phyloP scores from a whole-genome alignment of 2,329 filamentous ascomycete species.

The Chaetomium globosum region DNA sequence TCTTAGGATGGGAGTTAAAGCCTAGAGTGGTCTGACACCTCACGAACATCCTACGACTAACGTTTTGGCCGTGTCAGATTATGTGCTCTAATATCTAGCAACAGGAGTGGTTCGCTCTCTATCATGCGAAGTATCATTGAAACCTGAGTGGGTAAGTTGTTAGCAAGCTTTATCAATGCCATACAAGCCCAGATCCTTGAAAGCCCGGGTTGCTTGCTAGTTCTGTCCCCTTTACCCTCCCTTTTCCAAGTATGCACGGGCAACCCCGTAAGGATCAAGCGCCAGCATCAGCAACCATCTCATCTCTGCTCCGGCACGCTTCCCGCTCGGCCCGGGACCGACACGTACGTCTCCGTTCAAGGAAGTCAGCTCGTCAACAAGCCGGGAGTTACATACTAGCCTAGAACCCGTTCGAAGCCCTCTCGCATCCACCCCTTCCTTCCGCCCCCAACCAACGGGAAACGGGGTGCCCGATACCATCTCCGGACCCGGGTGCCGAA shows the following conservation, averaged over 20 bases:
- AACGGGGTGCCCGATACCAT: not conserved
- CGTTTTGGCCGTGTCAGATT: not conserved
- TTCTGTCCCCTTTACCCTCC: not conserved
- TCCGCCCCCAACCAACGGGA: too few species aligned
- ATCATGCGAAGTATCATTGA: not conserved
- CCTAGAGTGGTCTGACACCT: not conserved
- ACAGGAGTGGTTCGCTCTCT: not conserved
- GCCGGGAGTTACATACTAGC: too few species aligned
- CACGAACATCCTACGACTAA: not conserved
- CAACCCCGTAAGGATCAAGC: not conserved
- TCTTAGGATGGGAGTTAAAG: not conserved
- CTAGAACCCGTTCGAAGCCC: too few species aligned
- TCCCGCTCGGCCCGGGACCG: too few species aligned
- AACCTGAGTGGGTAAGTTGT: too few species aligned
- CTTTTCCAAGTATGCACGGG: not conserved
- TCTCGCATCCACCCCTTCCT: too few species aligned
- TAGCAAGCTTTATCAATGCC: not conserved
- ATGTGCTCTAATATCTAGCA: not conserved
- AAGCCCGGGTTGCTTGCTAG: not conserved
- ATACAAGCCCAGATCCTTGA: not conserved
- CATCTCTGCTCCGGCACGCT: too few species aligned
- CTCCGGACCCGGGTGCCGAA: too few species aligned
- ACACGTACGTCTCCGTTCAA: not conserved
- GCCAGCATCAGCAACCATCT: too few species aligned
- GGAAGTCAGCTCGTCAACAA: not conserved